A percentile compares a stretch with the other conserved stretches of the same genome.
Conservation (phyloP, 768 basidiomycete species). For the Serendipita vermifera region DNA sequence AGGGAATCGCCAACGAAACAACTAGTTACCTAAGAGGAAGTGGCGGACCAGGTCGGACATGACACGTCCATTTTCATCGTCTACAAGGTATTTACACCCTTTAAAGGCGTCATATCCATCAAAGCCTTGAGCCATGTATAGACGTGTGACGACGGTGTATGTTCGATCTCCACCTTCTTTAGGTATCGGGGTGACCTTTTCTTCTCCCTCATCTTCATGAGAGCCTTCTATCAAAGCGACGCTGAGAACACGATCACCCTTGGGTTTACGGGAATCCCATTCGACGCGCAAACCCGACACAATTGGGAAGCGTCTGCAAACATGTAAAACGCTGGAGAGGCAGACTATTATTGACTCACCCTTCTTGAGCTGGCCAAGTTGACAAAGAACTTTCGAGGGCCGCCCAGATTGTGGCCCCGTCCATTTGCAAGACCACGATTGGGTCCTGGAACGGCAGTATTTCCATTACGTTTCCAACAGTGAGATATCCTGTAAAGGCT, state of each 20-base stretch:
- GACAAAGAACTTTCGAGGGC: constrained; percentile 57
- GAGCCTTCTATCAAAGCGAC: constrained; percentile 45
- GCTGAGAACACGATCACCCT: constrained; percentile 60
- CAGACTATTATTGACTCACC: constrained; percentile 31
- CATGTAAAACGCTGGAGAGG: neutral
- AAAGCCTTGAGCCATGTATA: constrained; percentile 75
- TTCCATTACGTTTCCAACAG: constrained; percentile 75
- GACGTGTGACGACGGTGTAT: constrained; percentile 73
- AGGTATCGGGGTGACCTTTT: constrained; percentile 30
- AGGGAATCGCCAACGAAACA: neutral
- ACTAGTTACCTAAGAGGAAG: constrained; percentile 58
- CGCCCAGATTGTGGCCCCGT: constrained; percentile 68
- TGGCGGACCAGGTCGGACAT: constrained; percentile 70
- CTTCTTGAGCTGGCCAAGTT: constrained; percentile 85
- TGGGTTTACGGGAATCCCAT: constrained; percentile 70
- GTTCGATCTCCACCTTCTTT: constrained; percentile 39
- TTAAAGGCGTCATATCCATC: constrained; percentile 67
- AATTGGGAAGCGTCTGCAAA: constrained; percentile 70
- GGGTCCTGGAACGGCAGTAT: constrained; percentile 85
- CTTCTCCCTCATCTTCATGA: constrained; percentile 15
- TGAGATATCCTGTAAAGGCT: constrained; percentile 43
- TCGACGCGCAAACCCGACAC: constrained; percentile 71
- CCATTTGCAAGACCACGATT: constrained; percentile 63
- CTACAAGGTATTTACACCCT: constrained; percentile 54
- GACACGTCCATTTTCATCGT: constrained; percentile 69